Conservation (phyloP, 768 basidiomycete genomes). For the Mrakia gelida region DNA sequence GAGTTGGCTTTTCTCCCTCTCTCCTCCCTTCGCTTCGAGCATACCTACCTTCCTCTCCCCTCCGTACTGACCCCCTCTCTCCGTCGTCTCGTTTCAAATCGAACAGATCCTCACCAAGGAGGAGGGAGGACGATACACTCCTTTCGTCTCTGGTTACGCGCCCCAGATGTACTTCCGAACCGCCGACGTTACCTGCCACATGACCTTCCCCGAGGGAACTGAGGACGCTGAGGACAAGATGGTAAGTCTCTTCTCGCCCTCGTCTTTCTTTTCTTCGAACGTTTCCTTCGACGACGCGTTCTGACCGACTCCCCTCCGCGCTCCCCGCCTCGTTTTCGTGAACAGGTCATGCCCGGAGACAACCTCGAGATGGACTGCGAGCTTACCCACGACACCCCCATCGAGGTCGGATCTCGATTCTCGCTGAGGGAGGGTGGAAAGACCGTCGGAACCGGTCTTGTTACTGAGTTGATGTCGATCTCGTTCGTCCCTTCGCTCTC, state of each 20-base stretch:
- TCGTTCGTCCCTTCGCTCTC: background rate
- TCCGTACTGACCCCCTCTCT: constrained; percentile 14
- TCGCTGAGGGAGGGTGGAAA: constrained; percentile 33
- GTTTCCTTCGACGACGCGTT: background rate
- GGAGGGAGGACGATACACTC: constrained; percentile 57
- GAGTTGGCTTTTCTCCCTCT: constrained; percentile 25
- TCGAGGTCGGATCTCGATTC: constrained; percentile 32
- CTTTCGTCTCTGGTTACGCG: constrained; percentile 68
- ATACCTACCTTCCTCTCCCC: constrained; percentile 41
- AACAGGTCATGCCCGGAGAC: constrained; percentile 32
- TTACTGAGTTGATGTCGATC: constrained; percentile 19
- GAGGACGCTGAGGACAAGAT: constrained; percentile 78
- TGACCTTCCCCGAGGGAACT: constrained; percentile 83
- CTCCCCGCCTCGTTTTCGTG: background rate
- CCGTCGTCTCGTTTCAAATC: constrained; percentile 15
- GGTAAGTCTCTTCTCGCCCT: constrained; percentile 11
- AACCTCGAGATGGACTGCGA: constrained; percentile 31
- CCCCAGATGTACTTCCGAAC: constrained; percentile 78
- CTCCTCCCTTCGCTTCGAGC: constrained; percentile 42
- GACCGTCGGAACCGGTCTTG: constrained; percentile 32
- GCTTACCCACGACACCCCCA: constrained; percentile 27
- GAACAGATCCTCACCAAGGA: constrained; percentile 75
- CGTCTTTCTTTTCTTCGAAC: background rate
- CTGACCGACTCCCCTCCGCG: background rate
- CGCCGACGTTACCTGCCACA: constrained; percentile 78